These are phyloP conservation scores for Exophiala dermatitidis DNA, from an alignment of 2,329 filamentous ascomycete genomes.

Conservation along the genomic window DNA sequence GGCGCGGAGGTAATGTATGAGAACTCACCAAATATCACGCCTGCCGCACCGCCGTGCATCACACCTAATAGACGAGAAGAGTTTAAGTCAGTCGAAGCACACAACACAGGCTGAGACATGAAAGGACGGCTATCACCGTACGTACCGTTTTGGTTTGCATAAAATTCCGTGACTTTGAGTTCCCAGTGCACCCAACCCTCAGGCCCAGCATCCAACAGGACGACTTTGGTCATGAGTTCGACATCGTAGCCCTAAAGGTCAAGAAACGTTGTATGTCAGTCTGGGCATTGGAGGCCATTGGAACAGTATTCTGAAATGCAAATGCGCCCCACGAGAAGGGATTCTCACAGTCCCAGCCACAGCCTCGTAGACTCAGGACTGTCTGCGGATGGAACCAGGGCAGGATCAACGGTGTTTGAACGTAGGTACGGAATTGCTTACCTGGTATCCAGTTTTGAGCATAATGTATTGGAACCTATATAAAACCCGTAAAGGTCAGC, in stretches of 20 bases:
- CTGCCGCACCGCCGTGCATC: conserved; percentile 50
- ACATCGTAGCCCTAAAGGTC: conserved; percentile 25
- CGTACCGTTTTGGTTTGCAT: conserved; percentile 28
- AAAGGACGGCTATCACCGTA: not conserved
- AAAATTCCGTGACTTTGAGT: conserved; percentile 24
- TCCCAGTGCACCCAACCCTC: conserved; percentile 26
- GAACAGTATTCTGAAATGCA: no score
- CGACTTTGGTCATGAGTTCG: conserved; percentile 25
- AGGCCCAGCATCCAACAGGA: conserved; percentile 27
- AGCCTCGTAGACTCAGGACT: no score
- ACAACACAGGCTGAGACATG: not conserved
- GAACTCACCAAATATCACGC: conserved; percentile 61
- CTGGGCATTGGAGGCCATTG: not conserved
- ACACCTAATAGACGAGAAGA: conserved; percentile 19
- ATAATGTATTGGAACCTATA: conserved; percentile 2
- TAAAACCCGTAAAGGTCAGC: not conserved
- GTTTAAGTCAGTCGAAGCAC: not conserved
- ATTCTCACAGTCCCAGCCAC: no score
- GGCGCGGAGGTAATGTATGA: not conserved
- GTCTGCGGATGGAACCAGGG: no score
- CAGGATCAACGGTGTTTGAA: not conserved
- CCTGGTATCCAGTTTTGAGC: conserved; percentile 1
- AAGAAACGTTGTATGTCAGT: not conserved
- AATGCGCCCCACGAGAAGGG: no score
- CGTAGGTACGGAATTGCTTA: not conserved